A percentile compares a stretch with the other conserved stretches of the same genome.
phyloP scores from a whole-genome alignment of 2,329 filamentous ascomycete species.

The Ilyonectria sp. region DNA sequence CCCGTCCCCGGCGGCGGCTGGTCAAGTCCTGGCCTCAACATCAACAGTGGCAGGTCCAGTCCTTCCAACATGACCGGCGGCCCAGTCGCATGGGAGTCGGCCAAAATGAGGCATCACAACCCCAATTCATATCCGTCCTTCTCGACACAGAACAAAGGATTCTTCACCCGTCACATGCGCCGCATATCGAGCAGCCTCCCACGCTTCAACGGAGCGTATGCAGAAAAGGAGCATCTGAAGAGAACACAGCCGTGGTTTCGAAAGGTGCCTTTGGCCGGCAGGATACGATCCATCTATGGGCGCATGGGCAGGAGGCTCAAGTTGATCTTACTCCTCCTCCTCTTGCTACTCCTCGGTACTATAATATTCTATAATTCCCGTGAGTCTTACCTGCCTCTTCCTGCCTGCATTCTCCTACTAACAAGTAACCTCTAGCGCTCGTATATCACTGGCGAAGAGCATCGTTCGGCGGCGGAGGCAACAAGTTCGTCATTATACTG shows the following conservation, averaged over 20 bases:
- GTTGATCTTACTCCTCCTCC: conserved; percentile 71
- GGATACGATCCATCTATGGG: conserved; percentile 61
- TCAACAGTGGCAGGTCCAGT: conserved; percentile 80
- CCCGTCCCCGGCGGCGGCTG: conserved; percentile 89
- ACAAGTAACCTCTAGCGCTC: conserved; percentile 58
- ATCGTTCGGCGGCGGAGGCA: conserved; percentile 83
- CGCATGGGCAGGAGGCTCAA: conserved; percentile 77
- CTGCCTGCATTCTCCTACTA: neutral
- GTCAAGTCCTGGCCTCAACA: conserved; percentile 85
- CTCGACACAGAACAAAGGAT: conserved; percentile 85
- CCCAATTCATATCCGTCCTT: conserved; percentile 84
- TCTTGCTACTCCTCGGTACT: conserved; percentile 73
- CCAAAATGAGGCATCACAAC: conserved; percentile 82
- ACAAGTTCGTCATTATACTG: conserved; percentile 93
- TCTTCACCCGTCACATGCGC: conserved; percentile 88
- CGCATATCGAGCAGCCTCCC: conserved; percentile 86
- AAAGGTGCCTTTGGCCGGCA: conserved; percentile 63
- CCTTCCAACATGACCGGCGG: conserved; percentile 72
- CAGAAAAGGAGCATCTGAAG: conserved; percentile 84
- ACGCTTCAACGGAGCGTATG: conserved; percentile 76
- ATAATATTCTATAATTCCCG: conserved; percentile 80
- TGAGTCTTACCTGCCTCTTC: conserved; percentile 41
- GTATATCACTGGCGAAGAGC: conserved; percentile 79
- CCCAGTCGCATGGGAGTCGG: conserved; percentile 84
- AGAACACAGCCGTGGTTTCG: conserved; percentile 70